Percentiles rank a stretch among this genome's conserved stretches.
phyloP scores from a whole-genome alignment of 805 yeast genomes.

The Spathaspora arborariae region DNA sequence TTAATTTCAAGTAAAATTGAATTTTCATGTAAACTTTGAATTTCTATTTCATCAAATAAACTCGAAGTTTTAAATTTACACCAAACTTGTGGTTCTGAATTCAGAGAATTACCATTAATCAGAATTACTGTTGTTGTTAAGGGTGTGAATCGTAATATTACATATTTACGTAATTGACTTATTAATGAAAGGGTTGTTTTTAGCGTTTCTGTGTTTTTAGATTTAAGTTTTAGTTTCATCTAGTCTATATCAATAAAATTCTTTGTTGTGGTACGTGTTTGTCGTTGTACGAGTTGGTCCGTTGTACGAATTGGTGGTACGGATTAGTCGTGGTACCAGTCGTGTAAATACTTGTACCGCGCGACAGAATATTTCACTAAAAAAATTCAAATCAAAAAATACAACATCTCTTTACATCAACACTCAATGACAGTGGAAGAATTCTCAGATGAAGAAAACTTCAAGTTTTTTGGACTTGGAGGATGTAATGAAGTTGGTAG shows the following conservation, averaged over 20 bases:
- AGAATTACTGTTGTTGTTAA: conserved; percentile 46
- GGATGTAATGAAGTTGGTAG: conserved; percentile 99
- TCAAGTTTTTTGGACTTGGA: conserved; percentile 82
- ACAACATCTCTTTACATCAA: no score
- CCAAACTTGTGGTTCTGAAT: conserved; percentile 67
- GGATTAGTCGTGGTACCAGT: not conserved
- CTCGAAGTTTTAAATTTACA: conserved; percentile 45
- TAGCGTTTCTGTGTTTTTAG: conserved; percentile 16
- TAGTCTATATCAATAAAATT: not conserved
- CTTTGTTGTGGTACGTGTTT: not conserved
- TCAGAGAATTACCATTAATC: conserved; percentile 34
- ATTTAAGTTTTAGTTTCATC: conserved; percentile 20
- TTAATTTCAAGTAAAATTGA: conserved; percentile 59
- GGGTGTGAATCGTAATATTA: conserved; percentile 56
- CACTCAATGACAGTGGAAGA: conserved; percentile 12
- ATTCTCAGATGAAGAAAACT: conserved; percentile 33
- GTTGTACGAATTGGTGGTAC: not conserved
- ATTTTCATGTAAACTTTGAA: conserved; percentile 50
- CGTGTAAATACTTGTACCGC: not conserved
- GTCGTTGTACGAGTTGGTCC: not conserved
- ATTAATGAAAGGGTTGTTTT: conserved; percentile 45
- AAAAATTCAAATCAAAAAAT: no score
- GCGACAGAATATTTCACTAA: no score
- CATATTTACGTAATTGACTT: conserved; percentile 49
- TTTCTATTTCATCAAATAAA: conserved; percentile 47